Conservation (phyloP, 2,329 filamentous ascomycete species). For the Neofusicoccum laricinum region DNA sequence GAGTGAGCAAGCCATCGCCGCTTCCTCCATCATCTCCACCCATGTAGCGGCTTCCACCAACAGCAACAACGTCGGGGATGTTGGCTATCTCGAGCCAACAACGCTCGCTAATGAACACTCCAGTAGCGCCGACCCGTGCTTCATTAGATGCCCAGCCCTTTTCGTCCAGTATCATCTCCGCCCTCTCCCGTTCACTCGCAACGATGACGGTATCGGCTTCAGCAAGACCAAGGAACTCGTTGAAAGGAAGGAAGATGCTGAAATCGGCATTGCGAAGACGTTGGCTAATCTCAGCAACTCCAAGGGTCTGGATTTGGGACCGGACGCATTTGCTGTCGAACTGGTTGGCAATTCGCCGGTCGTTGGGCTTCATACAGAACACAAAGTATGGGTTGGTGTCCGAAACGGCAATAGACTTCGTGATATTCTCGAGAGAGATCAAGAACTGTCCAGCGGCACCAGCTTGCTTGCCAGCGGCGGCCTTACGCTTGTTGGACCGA, state of each 20-base stretch:
- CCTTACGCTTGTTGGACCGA: slow-evolving; percentile 38
- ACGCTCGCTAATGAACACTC: slow-evolving; percentile 90
- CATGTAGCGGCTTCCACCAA: slow-evolving; percentile 54
- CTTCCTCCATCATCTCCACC: slow-evolving; percentile 54
- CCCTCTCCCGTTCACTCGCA: slow-evolving; percentile 88
- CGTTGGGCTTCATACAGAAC: slow-evolving; percentile 96
- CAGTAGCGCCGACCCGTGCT: slow-evolving; percentile 84
- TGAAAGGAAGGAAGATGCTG: slow-evolving; percentile 91
- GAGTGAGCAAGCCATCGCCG: slow-evolving; percentile 58
- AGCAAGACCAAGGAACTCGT: slow-evolving; percentile 86
- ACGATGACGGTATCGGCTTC: slow-evolving; percentile 83
- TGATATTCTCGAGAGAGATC: slow-evolving; percentile 84
- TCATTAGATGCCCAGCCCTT: slow-evolving; percentile 92
- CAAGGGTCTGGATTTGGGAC: slow-evolving; percentile 89
- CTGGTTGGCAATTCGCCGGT: slow-evolving; percentile 94
- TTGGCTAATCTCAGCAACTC: slow-evolving; percentile 95
- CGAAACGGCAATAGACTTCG: slow-evolving; percentile 74
- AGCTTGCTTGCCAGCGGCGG: slow-evolving; percentile 58
- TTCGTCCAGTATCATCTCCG: slow-evolving; percentile 85
- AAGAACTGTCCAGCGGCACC: slow-evolving; percentile 93
- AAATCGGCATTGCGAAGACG: slow-evolving; percentile 90
- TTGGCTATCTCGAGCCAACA: slow-evolving; percentile 92
- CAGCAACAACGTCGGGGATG: slow-evolving; percentile 63
- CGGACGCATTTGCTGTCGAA: slow-evolving; percentile 99
- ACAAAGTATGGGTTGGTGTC: slow-evolving; percentile 94